Base-by-base conservation (phyloP, 768 basidiomycete species). In the Dendrothele bispora region DNA sequence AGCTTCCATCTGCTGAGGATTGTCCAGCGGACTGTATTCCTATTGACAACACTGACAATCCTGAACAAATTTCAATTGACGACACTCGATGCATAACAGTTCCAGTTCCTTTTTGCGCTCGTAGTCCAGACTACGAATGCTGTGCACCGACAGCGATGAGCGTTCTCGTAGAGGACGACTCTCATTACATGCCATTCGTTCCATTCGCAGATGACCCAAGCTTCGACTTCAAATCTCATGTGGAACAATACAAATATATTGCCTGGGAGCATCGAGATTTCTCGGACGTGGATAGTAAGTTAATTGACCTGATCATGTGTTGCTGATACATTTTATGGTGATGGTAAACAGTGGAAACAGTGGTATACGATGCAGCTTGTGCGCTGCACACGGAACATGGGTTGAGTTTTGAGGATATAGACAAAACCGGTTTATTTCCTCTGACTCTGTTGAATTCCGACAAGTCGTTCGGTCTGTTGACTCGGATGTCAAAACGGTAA, bases 121-220 rank as follows among this genome's bases (percentile, higher is more conserved):
- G n/a, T n/a, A n/a, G n/a, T n/a, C n/a, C n/a, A n/a, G n/a, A n/a
- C n/a, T n/a, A n/a, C n/a, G n/a, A n/a, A n/a, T n/a, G n/a, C n/a
- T n/a, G n/a, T n/a, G n/a, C n/a, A n/a, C n/a, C n/a, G n/a, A n/a
- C n/a, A n/a, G n/a, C n/a, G n/a, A n/a, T n/a, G n/a, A n/a, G n/a
- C n/a, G n/a, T n/a, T n/a, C n/a, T n/a, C n/a, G n/a, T n/a, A n/a
- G n/a, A n/a, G n/a, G 84, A 87, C 50, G 86, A 87, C 49, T 65
- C 78, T 5, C 67, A 72, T 49, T 61, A 65, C 18, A 74, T 86
- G 71, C 69, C 71, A 2, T 88, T 86, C 58, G 61, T 86, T 5
- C 84, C 85, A 2, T 79, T 79, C 43, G 70, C 77, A 0, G 84
- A 88, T 55, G 85, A 88, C 36, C 71, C 73, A 3, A 55, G 39